phyloP scores from a whole-genome alignment of 257 asterid species.

The Fraxinus americana region DNA sequence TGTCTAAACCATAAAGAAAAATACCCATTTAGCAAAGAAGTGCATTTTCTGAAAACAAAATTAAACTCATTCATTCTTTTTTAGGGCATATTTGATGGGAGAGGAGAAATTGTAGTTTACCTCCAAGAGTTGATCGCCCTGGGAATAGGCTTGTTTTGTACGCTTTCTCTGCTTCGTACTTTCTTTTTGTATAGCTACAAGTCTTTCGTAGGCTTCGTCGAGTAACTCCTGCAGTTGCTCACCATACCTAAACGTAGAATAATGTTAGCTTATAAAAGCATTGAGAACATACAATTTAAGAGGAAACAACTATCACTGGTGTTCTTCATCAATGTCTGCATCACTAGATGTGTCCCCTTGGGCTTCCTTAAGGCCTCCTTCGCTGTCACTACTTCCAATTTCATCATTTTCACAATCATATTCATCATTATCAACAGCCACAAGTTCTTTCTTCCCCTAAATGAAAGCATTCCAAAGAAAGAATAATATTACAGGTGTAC shows the following conservation, averaged over 20 bases:
- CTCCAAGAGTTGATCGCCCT: conserved; percentile 57
- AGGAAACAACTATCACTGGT: conserved; percentile 48
- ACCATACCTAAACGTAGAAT: conserved; percentile 59
- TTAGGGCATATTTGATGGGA: background rate
- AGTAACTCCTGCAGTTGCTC: conserved; percentile 66
- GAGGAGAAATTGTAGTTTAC: conserved; percentile 37
- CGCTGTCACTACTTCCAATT: conserved; percentile 56
- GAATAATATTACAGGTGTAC: background rate
- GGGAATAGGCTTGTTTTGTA: conserved; percentile 53
- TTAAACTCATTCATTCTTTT: background rate
- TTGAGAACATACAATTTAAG: background rate
- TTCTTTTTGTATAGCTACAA: conserved; percentile 72
- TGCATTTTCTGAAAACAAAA: background rate
- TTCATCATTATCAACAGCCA: conserved; percentile 76
- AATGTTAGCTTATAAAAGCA: conserved; percentile 20
- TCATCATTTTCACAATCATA: conserved; percentile 63
- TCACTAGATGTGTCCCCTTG: conserved; percentile 58
- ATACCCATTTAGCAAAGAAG: background rate
- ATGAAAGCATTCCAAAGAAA: conserved; percentile 4
- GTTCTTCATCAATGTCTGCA: conserved; percentile 88
- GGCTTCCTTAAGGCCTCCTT: conserved; percentile 44
- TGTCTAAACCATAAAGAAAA: conserved; percentile 19
- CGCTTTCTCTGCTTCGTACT: conserved; percentile 84
- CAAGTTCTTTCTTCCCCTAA: conserved; percentile 83
- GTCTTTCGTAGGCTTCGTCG: conserved; percentile 79